Conservation (phyloP, 2,329 filamentous ascomycete genomes). For the Trichoderma lentiforme region DNA sequence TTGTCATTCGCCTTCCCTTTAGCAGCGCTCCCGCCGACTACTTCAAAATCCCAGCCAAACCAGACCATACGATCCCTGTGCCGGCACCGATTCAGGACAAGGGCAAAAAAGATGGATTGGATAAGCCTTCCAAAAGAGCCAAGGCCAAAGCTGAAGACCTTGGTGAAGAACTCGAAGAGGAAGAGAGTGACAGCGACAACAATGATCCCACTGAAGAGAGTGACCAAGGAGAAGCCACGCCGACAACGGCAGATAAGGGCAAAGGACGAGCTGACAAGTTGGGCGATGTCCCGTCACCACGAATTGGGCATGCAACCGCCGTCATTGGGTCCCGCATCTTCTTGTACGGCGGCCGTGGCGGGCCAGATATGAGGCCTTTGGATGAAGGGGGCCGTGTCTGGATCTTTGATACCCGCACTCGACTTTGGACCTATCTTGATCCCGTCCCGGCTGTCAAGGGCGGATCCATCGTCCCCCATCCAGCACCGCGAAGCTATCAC, state of each 20-base stretch:
- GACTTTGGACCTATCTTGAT: slow-evolving; percentile 62
- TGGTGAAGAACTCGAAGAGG: slow-evolving; percentile 1
- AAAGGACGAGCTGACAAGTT: slow-evolving; percentile 34
- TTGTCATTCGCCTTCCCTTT: slow-evolving; percentile 60
- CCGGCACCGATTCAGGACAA: slow-evolving; percentile 28
- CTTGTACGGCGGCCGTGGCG: slow-evolving; percentile 76
- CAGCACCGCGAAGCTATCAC: slow-evolving; percentile 70
- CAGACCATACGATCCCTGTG: slow-evolving; percentile 36
- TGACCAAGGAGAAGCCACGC: slow-evolving; percentile 8
- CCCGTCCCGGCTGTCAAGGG: slow-evolving; percentile 49
- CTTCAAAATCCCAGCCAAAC: slow-evolving; percentile 51
- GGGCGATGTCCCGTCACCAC: slow-evolving; percentile 57
- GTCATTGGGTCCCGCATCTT: slow-evolving; percentile 69
- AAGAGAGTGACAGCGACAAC: slow-evolving; percentile 10
- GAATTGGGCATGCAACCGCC: slow-evolving; percentile 70
- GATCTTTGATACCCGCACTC: slow-evolving; percentile 65
- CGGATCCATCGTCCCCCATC: slow-evolving; percentile 42
- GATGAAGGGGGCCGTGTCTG: slow-evolving; percentile 74
- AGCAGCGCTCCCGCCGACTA: slow-evolving; percentile 58
- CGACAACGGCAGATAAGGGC: slow-evolving; percentile 35
- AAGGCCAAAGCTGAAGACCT: slow-evolving; percentile 2
- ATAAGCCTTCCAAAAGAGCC: slow-evolving; percentile 31
- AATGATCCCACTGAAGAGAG: slow-evolving; percentile 5
- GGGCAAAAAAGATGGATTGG: slow-evolving; percentile 36
- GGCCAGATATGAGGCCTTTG: slow-evolving; percentile 64